Conservation (phyloP, 2,329 filamentous ascomycete genomes). For the Coniochaeta sp. region DNA sequence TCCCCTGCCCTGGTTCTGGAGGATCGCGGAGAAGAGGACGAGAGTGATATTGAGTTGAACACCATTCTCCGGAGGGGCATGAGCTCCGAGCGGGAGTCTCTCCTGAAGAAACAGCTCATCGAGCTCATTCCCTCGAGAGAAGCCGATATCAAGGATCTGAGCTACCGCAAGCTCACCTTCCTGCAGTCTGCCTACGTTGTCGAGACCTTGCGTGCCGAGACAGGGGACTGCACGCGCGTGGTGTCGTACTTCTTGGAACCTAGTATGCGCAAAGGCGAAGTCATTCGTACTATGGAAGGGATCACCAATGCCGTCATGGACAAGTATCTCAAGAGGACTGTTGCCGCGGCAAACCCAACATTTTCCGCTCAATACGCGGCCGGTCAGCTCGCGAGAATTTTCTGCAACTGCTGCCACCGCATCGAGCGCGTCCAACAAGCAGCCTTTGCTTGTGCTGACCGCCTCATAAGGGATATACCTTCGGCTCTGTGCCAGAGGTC, state of each 20-base stretch:
- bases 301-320: conserved; percentile 64
- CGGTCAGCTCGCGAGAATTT: conserved; percentile 75
- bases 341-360: conserved; percentile 61
- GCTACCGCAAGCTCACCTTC: conserved; percentile 87
- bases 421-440: conserved; percentile 88
- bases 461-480: conserved; percentile 76
- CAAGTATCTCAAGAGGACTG: conserved; percentile 69
- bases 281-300: conserved; percentile 58
- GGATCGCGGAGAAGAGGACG: conserved; percentile 79
- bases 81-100: conserved; percentile 66
- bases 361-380: conserved; percentile 94
- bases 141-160: conserved; percentile 71
- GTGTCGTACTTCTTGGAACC: conserved; percentile 93
- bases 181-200: conserved; percentile 85
- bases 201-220: conserved; percentile 77
- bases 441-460: conserved; percentile 75
- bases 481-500: conserved; percentile 85
- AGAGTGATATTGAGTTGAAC: conserved; percentile 96
- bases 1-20: conserved; percentile 84
- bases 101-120: conserved; percentile 73
- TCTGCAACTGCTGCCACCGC: conserved; percentile 86
- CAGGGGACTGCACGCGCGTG: conserved; percentile 84
- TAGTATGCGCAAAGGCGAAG: conserved; percentile 61
- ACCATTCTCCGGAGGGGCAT: conserved; percentile 84
- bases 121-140: conserved; percentile 70